Conservation (phyloP, 192 early-diverging fungal genomes). For the Coemansia sp. region DNA sequence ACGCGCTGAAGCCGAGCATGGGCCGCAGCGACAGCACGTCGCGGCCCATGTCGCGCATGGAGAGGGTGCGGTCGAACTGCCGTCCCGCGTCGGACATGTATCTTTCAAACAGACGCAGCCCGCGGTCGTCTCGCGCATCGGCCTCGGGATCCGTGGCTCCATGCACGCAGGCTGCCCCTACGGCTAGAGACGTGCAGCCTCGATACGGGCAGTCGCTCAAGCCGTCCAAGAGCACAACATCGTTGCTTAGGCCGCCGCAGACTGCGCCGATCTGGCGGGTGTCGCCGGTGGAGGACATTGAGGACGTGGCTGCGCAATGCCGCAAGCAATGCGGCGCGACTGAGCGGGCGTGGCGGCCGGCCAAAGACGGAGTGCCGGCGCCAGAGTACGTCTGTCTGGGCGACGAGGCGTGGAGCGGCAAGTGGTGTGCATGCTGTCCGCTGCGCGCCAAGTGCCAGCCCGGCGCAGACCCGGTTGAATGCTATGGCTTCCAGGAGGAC, state of each 20-base stretch:
- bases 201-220: background rate
- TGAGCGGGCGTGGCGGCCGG: conserved; percentile 11
- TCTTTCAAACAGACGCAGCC: conserved; percentile 4
- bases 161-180: no score
- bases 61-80: conserved; percentile 31
- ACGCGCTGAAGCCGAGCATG: conserved; percentile 56
- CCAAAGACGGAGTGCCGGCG: conserved; percentile 17
- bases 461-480: conserved; percentile 5
- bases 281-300: conserved; percentile 17
- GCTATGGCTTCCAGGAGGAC: conserved; percentile 44
- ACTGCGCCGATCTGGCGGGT: background rate
- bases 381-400: conserved; percentile 16
- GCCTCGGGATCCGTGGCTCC: background rate
- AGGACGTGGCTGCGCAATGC: conserved; percentile 28
- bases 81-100: conserved; percentile 44
- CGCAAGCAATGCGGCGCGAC: conserved; percentile 16
- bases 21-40: conserved; percentile 1
- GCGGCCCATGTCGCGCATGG: conserved; percentile 14
- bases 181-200: background rate
- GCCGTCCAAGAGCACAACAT: conserved; percentile 27
- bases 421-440: conserved; percentile 50
- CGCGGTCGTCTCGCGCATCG: background rate
- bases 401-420: conserved; percentile 27
- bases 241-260: conserved; percentile 6
- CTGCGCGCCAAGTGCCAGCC: conserved; percentile 20